Evolutionary conservation across 768 basidiomycete genomes (phyloP), one percentile per base, ranked within the genome.

Genomic region (Lactarius trivialis): DNA sequence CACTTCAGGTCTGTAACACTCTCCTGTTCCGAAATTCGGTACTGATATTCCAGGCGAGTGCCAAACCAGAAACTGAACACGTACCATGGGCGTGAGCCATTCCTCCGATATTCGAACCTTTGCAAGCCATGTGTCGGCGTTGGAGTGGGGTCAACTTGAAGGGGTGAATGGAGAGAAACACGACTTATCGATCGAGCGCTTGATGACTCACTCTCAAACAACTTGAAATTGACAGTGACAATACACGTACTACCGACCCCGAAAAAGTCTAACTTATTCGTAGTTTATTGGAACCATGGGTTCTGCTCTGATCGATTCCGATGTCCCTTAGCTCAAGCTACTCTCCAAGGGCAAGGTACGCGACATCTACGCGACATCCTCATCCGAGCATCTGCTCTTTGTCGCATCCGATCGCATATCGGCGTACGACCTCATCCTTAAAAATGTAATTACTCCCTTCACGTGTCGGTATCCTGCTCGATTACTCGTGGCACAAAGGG

Each of bases 401-500:
- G 88, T 98, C 61, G 95, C 96, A 12, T 88, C 91, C 11, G 97
- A 99, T 76, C 82, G 97, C 65, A 96, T 98, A 71, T 96, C 92
- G 21, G 95, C 95, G 0, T 98, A 92, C 78, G 96, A 99, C 79
- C 88, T 97, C 68, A 87, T 98, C 70, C 81, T 99, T 64, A 84
- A 85, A 71, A 93, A 96, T 74, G 96, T 98, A 71, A 60, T 9
- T 79, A 60, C 61, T 55, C 56, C 54, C 30, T 26, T 56, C 30
- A 24, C 26, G 39, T 43, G 7, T 54, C 39, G 1, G 24, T 15
- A 15, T 37, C 2, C 55, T 60, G 36, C 39, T 32, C 17, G 17
- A 37, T 11, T 15, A 41, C 19, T 19, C 28, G 15, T 33, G 19
- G 34, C 56, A 34, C 33, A 43, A n/a, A 99, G 96, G 95, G 93